Evolutionary conservation across 208 protist species (phyloP), one percentile per base, ranked within the genome.

Genomic region (Leishmania tropica): DNA sequence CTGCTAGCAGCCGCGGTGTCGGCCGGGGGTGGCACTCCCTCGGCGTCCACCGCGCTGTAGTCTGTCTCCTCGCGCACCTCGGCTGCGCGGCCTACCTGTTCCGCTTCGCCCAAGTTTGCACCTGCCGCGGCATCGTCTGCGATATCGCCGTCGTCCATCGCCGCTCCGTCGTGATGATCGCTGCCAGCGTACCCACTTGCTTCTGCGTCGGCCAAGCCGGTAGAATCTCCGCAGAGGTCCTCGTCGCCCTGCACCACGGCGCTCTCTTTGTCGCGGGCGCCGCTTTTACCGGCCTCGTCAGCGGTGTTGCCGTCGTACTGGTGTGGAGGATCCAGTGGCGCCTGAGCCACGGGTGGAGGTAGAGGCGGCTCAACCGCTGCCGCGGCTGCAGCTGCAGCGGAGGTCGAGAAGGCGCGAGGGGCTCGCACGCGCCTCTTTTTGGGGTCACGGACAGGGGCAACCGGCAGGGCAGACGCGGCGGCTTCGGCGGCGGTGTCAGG

Each of bases 31-130:
- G 7, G 37, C 8, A 13, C 60, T 42, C 17, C 68, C 68, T 54
- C 67, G 3, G 65, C 51, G 24, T 78, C 75, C 24, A n/a, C 31
- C 3, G 21, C 40, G 54, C 47, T 51, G 45, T 42, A 51, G 45
- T 88, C 79, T 37, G 47, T 19, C 71, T 84, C 78, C 54, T 89
- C 80, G 48, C 60, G 48, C 40, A 92, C 80, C 87, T 94, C 85
- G 24, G 84, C 88, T 0, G 88, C 86, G 10, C 83, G 78, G 45
- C 87, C 89, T 17, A 91, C 82, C 80, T 92, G 84, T 75, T 91
- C 89, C 21, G 87, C 89, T 54, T 92, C 87, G 1, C 68, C 81
- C 28, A 86, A 31, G 31, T 65, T 19, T 37, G 72, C 56, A 60
- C 31, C 71, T 31, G 21, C 67, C 28, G 35, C 71, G 51, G 67